Percentiles rank a stretch among this genome's conserved stretches.
Evolutionary conservation across 495 filamentous ascomycete species (phyloP).

Genomic region (Penicillium alfredii): DNA sequence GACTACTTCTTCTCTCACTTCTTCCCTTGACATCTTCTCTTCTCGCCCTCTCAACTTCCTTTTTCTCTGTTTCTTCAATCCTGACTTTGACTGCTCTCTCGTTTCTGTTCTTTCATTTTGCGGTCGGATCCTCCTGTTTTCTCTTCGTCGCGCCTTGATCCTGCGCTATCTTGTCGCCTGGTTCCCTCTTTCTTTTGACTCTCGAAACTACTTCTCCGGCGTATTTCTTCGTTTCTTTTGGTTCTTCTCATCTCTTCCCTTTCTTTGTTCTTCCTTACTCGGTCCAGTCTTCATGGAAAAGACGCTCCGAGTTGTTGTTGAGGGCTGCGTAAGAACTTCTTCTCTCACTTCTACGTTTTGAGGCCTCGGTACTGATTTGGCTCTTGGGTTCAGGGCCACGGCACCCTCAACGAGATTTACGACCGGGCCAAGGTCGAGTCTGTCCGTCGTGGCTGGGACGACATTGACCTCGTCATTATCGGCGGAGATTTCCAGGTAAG

Average conservation of each 20-base stretch:
- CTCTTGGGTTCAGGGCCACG: slow-evolving; percentile 71
- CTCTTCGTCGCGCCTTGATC: too few relatives aligned
- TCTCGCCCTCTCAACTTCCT: not conserved
- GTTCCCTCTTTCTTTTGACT: too few relatives aligned
- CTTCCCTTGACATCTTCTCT: not conserved
- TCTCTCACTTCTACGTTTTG: not conserved
- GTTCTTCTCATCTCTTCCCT: slow-evolving; percentile 6
- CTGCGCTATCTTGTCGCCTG: not conserved
- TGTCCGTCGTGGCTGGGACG: slow-evolving; percentile 62
- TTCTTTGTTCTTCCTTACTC: not conserved
- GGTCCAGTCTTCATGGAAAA: too few relatives aligned
- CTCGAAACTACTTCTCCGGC: too few relatives aligned
- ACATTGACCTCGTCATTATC: slow-evolving; percentile 78
- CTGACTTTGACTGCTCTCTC: too few relatives aligned
- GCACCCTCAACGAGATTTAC: slow-evolving; percentile 85
- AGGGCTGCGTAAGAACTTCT: slow-evolving; percentile 67
- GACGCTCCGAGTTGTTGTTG: slow-evolving; percentile 53
- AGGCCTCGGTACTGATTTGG: not conserved
- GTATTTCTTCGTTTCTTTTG: too few relatives aligned
- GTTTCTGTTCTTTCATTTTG: not conserved
- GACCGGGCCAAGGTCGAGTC: slow-evolving; percentile 59
- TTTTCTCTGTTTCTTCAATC: too few relatives aligned
- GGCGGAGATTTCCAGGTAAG: slow-evolving; percentile 83
- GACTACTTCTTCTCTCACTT: not conserved
- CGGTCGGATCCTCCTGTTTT: too few relatives aligned